These are phyloP conservation scores for Celoporthe dispersa DNA, from an alignment of 2,329 filamentous ascomycete genomes.

Conservation along the genomic window DNA sequence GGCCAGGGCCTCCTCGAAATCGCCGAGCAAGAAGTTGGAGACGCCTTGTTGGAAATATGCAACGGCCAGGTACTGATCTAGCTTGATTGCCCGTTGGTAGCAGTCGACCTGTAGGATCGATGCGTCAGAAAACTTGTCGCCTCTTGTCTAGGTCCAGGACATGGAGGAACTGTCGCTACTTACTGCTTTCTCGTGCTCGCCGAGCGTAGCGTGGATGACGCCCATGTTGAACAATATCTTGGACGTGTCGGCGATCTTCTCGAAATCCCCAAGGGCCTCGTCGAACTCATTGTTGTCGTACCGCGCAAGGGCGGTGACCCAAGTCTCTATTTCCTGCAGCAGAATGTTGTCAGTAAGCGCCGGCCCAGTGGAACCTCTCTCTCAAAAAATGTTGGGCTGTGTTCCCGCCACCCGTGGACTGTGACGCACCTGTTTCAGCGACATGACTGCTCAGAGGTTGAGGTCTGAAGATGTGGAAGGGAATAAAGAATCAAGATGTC, in stretches of 20 bases:
- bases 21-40: slow-evolving; percentile 94
- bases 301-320: slow-evolving; percentile 86
- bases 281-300: slow-evolving; percentile 99
- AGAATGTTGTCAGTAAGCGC: slow-evolving; percentile 16
- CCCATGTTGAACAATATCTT: slow-evolving; percentile 99
- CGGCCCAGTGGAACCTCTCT: neutral
- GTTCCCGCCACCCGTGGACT: neutral
- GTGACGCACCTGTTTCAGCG: slow-evolving; percentile 45
- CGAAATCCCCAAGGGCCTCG: slow-evolving; percentile 81
- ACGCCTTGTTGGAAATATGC: slow-evolving; percentile 99
- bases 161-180: slow-evolving; percentile 44
- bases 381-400: neutral
- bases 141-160: neutral
- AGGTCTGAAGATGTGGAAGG: neutral
- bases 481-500: neutral
- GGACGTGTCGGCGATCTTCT: slow-evolving; percentile 88
- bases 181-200: slow-evolving; percentile 94
- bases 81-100: slow-evolving; percentile 86
- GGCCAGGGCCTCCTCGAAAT: slow-evolving; percentile 94
- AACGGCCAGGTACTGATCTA: slow-evolving; percentile 95
- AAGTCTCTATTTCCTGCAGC: slow-evolving; percentile 93
- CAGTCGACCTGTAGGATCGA: slow-evolving; percentile 73
- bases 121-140: slow-evolving; percentile 29
- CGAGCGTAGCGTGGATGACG: slow-evolving; percentile 94
- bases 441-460: slow-evolving; percentile 38